A percentile compares a stretch with the other conserved stretches of the same genome.
phyloP scores from a whole-genome alignment of 2,329 filamentous ascomycete genomes.

The Exserohilum rostratum region DNA sequence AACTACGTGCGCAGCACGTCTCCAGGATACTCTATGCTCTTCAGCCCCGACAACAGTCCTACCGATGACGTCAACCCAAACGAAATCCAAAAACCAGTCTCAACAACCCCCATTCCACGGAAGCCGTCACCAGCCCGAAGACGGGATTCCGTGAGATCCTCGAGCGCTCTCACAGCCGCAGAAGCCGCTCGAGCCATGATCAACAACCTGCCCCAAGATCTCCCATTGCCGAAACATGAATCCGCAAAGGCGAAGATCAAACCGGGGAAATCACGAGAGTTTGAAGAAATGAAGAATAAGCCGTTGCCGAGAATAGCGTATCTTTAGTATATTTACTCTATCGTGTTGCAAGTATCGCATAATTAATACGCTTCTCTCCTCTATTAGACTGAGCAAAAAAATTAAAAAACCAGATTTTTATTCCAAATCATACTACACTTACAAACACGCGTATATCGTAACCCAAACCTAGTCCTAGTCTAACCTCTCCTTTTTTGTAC shows the following conservation, averaged over 20 bases:
- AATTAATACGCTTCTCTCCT: too few relatives aligned
- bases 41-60: slow-evolving; percentile 24
- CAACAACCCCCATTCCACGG: slow-evolving; percentile 14
- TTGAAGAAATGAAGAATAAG: slow-evolving; percentile 37
- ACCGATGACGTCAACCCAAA: not conserved
- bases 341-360: too few relatives aligned
- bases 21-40: slow-evolving; percentile 21
- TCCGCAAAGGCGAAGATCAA: not conserved
- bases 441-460: too few relatives aligned
- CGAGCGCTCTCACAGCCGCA: slow-evolving; percentile 2
- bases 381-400: too few relatives aligned
- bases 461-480: too few relatives aligned
- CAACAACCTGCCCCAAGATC: slow-evolving; percentile 14
- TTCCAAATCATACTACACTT: too few relatives aligned
- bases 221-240: slow-evolving; percentile 1
- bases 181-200: slow-evolving; percentile 12
- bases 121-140: slow-evolving; percentile 18
- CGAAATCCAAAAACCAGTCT: slow-evolving; percentile 9
- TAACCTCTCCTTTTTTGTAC: too few relatives aligned
- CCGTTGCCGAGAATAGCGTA: slow-evolving; percentile 34
- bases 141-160: slow-evolving; percentile 16
- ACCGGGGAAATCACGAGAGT: slow-evolving; percentile 14
- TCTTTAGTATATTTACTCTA: slow-evolving; percentile 22
- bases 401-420: too few relatives aligned
- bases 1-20: slow-evolving; percentile 20